Percentiles rank a stretch among this genome's conserved stretches.
Evolutionary conservation across 306 rosid genomes (phyloP).

Genomic region (Arachis stenosperma): DNA sequence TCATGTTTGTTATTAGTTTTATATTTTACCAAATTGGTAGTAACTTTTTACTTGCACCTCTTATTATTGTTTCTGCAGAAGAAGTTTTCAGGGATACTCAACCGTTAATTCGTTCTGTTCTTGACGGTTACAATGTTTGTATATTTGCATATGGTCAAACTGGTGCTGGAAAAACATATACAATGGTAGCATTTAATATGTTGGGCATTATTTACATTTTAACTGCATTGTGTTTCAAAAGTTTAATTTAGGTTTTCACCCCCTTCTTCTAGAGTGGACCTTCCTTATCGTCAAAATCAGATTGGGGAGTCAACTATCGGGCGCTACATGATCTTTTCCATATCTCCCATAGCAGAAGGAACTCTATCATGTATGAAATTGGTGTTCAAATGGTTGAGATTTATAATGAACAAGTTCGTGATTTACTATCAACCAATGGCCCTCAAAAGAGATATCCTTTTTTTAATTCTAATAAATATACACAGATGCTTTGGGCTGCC

Average conservation of each 20-base stretch:
- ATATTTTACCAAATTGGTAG: slow-evolving; percentile 23
- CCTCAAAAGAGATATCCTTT: slow-evolving; percentile 98
- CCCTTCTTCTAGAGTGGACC: slow-evolving; percentile 82
- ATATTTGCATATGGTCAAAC: slow-evolving; percentile 99
- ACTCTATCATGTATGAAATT: slow-evolving; percentile 81
- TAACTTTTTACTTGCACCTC: slow-evolving; percentile 22
- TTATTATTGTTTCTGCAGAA: slow-evolving; percentile 50
- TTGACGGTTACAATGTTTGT: slow-evolving; percentile 96
- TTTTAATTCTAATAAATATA: slow-evolving; percentile 6
- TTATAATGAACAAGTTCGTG: slow-evolving; percentile 97
- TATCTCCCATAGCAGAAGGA: slow-evolving; percentile 80
- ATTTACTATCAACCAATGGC: slow-evolving; percentile 72
- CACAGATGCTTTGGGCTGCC: slow-evolving; percentile 14
- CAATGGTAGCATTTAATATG: slow-evolving; percentile 69
- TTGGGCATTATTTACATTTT: slow-evolving; percentile 29
- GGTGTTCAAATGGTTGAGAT: slow-evolving; percentile 99
- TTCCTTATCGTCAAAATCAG: slow-evolving; percentile 64
- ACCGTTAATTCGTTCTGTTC: slow-evolving; percentile 90
- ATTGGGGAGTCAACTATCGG: slow-evolving; percentile 97
- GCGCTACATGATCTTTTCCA: slow-evolving; percentile 93
- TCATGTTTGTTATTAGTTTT: slow-evolving; percentile 19
- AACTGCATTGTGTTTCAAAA: slow-evolving; percentile 13
- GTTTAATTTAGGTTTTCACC: slow-evolving; percentile 23
- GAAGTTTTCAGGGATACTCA: slow-evolving; percentile 85
- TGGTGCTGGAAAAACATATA: slow-evolving; percentile 96